phyloP scores from a whole-genome alignment of 768 basidiomycete species.

The Lenzites betulinus region DNA sequence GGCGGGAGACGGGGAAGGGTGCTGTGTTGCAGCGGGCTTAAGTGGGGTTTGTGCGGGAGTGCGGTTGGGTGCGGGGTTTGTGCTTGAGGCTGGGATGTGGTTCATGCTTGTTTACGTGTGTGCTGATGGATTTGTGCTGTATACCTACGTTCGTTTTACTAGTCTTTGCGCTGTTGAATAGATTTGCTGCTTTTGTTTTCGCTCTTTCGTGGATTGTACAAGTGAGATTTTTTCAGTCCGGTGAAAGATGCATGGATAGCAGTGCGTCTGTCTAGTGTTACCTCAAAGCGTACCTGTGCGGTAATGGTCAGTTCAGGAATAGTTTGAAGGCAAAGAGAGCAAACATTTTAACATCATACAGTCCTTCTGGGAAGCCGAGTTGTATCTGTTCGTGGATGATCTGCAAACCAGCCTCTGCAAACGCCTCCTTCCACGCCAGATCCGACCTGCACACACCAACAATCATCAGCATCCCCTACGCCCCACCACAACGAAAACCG shows the following conservation, averaged over 20 bases:
- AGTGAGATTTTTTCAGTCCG: no score
- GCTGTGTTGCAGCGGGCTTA: neutral
- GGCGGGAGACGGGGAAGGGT: neutral
- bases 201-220: neutral
- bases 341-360: constrained; percentile 88
- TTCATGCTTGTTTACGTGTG: neutral
- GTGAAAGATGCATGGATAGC: neutral
- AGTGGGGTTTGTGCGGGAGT: neutral
- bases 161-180: neutral
- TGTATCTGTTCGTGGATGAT: constrained; percentile 79
- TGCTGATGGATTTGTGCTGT: neutral
- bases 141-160: constrained; percentile 6
- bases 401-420: constrained; percentile 69
- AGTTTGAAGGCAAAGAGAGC: constrained; percentile 25
- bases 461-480: neutral
- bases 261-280: constrained; percentile 19
- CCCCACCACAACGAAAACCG: neutral
- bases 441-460: constrained; percentile 62
- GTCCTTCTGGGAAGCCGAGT: constrained; percentile 75
- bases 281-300: constrained; percentile 58
- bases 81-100: neutral
- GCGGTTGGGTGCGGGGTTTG: neutral
- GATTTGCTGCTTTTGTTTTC: no score
- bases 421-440: constrained; percentile 75
- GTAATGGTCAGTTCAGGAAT: neutral